phyloP scores from a whole-genome alignment of 1,139 yeast genomes.

The Suhomyces ambrosiae region DNA sequence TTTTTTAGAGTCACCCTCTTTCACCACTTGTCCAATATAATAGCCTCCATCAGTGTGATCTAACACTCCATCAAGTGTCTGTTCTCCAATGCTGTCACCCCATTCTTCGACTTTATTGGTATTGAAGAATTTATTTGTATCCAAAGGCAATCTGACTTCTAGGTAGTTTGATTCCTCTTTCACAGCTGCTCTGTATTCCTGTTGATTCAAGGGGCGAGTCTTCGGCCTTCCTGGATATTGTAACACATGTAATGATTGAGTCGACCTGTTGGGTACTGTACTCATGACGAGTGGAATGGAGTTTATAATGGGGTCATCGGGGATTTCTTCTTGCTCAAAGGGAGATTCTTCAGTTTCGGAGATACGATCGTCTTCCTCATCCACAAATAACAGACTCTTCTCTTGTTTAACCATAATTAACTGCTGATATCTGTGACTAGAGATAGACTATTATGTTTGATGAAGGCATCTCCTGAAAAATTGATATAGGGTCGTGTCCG shows the following conservation, averaged over 20 bases:
- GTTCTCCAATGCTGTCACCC: slow-evolving; percentile 58
- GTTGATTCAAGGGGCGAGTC: slow-evolving; percentile 46
- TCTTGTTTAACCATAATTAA: slow-evolving; percentile 9
- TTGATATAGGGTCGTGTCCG: slow-evolving; percentile 3
- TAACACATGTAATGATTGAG: slow-evolving; percentile 38
- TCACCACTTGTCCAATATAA: slow-evolving; percentile 38
- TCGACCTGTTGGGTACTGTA: slow-evolving; percentile 23
- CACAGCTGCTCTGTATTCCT: slow-evolving; percentile 53
- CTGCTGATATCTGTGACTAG: too few species aligned
- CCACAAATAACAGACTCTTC: slow-evolving; percentile 17
- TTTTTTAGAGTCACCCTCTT: slow-evolving; percentile 31
- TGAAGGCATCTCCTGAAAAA: slow-evolving; percentile 7
- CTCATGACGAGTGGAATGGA: slow-evolving; percentile 66
- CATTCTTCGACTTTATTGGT: slow-evolving; percentile 62
- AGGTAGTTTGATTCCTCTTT: slow-evolving; percentile 60
- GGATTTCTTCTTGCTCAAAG: slow-evolving; percentile 19
- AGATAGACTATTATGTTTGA: slow-evolving; percentile 4
- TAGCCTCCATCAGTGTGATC: slow-evolving; percentile 55
- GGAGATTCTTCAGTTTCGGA: slow-evolving; percentile 8
- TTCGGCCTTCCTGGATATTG: slow-evolving; percentile 79
- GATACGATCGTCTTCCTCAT: slow-evolving; percentile 18
- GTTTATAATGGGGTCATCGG: slow-evolving; percentile 75
- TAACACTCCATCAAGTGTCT: slow-evolving; percentile 70
- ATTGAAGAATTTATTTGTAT: slow-evolving; percentile 66
- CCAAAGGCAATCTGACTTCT: slow-evolving; percentile 73